Evolutionary conservation across 208 protist species (phyloP).

Genomic region (Zelonia costaricensis): DNA sequence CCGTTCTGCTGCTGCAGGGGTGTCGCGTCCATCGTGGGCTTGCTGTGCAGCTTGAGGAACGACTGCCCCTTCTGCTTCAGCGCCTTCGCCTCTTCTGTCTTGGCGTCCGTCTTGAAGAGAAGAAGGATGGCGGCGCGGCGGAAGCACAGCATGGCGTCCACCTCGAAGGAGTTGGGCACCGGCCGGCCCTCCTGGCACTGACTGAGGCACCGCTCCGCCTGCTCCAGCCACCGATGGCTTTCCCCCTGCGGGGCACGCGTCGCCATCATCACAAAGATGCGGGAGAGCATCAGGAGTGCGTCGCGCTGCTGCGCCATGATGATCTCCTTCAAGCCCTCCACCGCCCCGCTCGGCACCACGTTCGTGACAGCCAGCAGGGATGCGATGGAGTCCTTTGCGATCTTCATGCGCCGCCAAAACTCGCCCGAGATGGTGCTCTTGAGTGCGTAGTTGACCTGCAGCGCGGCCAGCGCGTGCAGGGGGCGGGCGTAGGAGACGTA

Average conservation of each 20-base stretch:
- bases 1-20: slow-evolving; percentile 40
- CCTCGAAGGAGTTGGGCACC: slow-evolving; percentile 32
- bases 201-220: slow-evolving; percentile 78
- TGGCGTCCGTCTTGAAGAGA: slow-evolving; percentile 66
- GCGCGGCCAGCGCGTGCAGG: slow-evolving; percentile 67
- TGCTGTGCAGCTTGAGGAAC: slow-evolving; percentile 29
- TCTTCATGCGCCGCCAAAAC: slow-evolving; percentile 83
- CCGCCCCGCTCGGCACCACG: slow-evolving; percentile 53
- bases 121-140: slow-evolving; percentile 69
- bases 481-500: slow-evolving; percentile 82
- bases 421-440: slow-evolving; percentile 69
- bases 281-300: slow-evolving; percentile 68
- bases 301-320: slow-evolving; percentile 79
- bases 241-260: slow-evolving; percentile 72
- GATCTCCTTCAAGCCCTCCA: slow-evolving; percentile 61
- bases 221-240: slow-evolving; percentile 59
- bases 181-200: slow-evolving; percentile 63
- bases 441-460: slow-evolving; percentile 84
- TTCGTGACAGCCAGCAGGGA: slow-evolving; percentile 73
- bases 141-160: slow-evolving; percentile 67
- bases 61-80: slow-evolving; percentile 55
- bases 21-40: slow-evolving; percentile 3
- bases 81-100: slow-evolving; percentile 53
- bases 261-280: slow-evolving; percentile 87
- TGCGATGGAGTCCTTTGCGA: slow-evolving; percentile 77